Evolutionary conservation across 2,329 filamentous ascomycete genomes (phyloP).

Genomic region (Venturia asperata): DNA sequence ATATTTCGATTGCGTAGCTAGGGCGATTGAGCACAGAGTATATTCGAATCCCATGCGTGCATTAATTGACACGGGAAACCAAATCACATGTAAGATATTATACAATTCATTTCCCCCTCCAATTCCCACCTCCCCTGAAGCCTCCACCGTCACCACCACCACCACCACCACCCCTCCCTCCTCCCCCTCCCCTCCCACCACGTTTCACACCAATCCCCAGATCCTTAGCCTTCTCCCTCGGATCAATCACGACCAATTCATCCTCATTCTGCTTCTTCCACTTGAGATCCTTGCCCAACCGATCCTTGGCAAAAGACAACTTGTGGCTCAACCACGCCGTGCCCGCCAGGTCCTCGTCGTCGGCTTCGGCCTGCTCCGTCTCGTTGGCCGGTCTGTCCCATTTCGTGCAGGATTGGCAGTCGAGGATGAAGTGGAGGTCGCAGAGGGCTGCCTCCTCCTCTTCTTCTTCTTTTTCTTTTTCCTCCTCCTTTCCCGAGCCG

Average conservation of each 20-base stretch:
- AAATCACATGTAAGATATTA: not conserved
- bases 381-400: slow-evolving; percentile 67
- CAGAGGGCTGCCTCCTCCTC: slow-evolving; percentile 72
- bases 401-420: slow-evolving; percentile 83
- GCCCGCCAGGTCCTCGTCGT: slow-evolving; percentile 48
- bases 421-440: slow-evolving; percentile 91
- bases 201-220: slow-evolving; percentile 57
- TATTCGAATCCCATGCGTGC: too few relatives aligned
- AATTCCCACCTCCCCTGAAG: slow-evolving; percentile 8
- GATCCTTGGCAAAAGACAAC: slow-evolving; percentile 81
- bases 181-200: slow-evolving; percentile 26
- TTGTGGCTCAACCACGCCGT: slow-evolving; percentile 80
- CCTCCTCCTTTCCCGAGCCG: slow-evolving; percentile 54
- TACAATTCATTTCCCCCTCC: not conserved
- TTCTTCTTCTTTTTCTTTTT: slow-evolving; percentile 27
- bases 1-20: too few relatives aligned
- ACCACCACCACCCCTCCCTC: slow-evolving; percentile 45
- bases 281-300: slow-evolving; percentile 79
- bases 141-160: not conserved
- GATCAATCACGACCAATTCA: slow-evolving; percentile 88
- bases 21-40: too few relatives aligned
- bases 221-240: slow-evolving; percentile 70
- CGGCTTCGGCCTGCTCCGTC: slow-evolving; percentile 52
- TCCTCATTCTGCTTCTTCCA: slow-evolving; percentile 90
- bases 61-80: too few relatives aligned